Percentiles rank a stretch among this genome's conserved stretches.
These are phyloP conservation scores for Adenanthera pavonina DNA, from an alignment of 306 rosid genomes.

Conservation along the genomic window DNA sequence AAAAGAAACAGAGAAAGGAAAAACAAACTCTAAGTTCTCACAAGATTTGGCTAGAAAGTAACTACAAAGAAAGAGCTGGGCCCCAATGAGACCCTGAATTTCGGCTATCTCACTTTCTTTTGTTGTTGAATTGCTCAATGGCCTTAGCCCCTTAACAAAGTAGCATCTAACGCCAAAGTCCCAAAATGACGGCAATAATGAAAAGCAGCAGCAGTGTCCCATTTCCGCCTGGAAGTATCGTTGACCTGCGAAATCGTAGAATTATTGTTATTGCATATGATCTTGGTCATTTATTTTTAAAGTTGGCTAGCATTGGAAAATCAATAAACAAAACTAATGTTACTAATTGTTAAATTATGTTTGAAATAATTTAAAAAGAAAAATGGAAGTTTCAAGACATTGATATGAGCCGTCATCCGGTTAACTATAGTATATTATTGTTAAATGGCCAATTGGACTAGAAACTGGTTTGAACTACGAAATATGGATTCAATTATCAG, in stretches of 20 bases:
- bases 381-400: not conserved
- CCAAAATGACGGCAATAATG: slow-evolving; percentile 8
- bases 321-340: not conserved
- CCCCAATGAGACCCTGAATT: not conserved
- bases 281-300: not conserved
- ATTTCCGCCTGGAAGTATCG: slow-evolving; percentile 5
- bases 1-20: too few species aligned
- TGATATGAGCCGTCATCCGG: not conserved
- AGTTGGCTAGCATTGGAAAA: not conserved
- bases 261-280: not conserved
- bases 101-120: not conserved
- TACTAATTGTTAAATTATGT: not conserved
- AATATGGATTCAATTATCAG: not conserved
- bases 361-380: not conserved
- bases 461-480: not conserved
- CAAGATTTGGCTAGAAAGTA: not conserved
- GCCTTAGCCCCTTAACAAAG: not conserved
- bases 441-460: not conserved
- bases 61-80: not conserved
- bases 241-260: not conserved
- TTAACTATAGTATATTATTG: not conserved
- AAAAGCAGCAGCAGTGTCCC: not conserved
- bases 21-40: not conserved
- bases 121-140: not conserved
- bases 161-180: not conserved